These are phyloP conservation scores for Lanmaoa pseudosensibilis DNA, from an alignment of 768 basidiomycete genomes.

Conservation along the genomic window DNA sequence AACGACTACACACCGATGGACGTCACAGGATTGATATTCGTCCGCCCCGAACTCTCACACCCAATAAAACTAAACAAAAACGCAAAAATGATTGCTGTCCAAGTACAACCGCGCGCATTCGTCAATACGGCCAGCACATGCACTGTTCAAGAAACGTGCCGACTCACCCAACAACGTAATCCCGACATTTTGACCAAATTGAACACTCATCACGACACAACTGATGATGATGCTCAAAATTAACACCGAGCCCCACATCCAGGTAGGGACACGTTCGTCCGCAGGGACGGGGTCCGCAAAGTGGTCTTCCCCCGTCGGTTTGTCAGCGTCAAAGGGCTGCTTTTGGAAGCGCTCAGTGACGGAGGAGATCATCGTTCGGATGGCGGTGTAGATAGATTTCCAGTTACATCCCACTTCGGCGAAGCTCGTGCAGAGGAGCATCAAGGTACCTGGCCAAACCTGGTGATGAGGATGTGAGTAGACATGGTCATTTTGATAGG, in stretches of 20 bases:
- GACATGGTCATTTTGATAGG: neutral
- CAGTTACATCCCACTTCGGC: constrained; percentile 27
- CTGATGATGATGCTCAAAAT: constrained; percentile 47
- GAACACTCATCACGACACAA: constrained; percentile 52
- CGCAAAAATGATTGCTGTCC: constrained; percentile 48
- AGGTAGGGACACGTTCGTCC: constrained; percentile 53
- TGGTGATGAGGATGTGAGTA: neutral
- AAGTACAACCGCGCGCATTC: neutral
- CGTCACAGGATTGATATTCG: constrained; percentile 62
- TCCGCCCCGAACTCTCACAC: constrained; percentile 58
- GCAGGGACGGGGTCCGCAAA: constrained; percentile 54
- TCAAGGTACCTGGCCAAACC: constrained; percentile 35
- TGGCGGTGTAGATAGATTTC: constrained; percentile 18
- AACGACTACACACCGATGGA: constrained; percentile 40
- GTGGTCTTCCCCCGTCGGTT: constrained; percentile 30
- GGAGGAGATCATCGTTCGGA: neutral
- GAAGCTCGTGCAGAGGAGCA: constrained; percentile 53
- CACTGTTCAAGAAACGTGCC: neutral
- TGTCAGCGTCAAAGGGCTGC: neutral
- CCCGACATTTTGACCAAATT: constrained; percentile 53
- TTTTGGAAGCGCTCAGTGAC: constrained; percentile 7
- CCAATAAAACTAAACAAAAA: constrained; percentile 71
- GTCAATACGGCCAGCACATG: neutral
- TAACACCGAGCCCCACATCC: constrained; percentile 58
- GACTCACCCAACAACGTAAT: constrained; percentile 25